Evolutionary conservation across 768 basidiomycete species (phyloP), one percentile per base, ranked within the genome.

Genomic region (Mrakia blollopis): DNA sequence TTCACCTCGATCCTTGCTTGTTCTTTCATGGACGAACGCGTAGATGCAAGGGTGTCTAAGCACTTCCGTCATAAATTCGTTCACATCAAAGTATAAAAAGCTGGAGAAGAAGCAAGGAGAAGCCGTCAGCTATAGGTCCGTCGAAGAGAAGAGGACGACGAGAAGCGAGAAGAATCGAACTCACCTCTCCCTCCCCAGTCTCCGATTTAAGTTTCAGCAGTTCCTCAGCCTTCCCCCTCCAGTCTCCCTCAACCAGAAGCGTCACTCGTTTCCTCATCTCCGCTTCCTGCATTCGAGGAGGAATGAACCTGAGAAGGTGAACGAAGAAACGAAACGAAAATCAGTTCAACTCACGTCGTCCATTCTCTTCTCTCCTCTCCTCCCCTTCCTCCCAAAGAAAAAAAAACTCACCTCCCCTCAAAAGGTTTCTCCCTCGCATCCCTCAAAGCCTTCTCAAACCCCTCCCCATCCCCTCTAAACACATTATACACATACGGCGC

Each of bases 221-320:
- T 9, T 8, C 11, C 39, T 68, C 65, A 25, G 65, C 65, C 23
- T 37, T n/a, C 1, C 3, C 39, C n/a, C 35, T 37, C 65, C 65
- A 68, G 6, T 68, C 39, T 1, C 37, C 35, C 25, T 68, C 65
- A n/a, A 68, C 65, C 9, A 68, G 39, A 13, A 25, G 23, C 5
- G 25, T 68, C 37, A 68, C 65, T 25, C 65, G 35, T 39, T 68
- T 68, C 13, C 65, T 3, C 65, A 68, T 68, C 37, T 39, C 65
- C 2, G 18, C 7, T n/a, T 68, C 65, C 65, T 39, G 44, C 65
- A 68, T 68, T 25, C 65, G 35, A 35, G 65, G 65, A n/a, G 39
- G 35, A 13, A 68, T 68, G 65, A 68, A 68, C 37, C 57, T 57
- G 57, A 13, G n/a, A 23, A 6, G 2, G 47, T 18, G 16, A 50